Conservation (phyloP, 805 yeast species). For the Sporopachydermia quercuum region DNA sequence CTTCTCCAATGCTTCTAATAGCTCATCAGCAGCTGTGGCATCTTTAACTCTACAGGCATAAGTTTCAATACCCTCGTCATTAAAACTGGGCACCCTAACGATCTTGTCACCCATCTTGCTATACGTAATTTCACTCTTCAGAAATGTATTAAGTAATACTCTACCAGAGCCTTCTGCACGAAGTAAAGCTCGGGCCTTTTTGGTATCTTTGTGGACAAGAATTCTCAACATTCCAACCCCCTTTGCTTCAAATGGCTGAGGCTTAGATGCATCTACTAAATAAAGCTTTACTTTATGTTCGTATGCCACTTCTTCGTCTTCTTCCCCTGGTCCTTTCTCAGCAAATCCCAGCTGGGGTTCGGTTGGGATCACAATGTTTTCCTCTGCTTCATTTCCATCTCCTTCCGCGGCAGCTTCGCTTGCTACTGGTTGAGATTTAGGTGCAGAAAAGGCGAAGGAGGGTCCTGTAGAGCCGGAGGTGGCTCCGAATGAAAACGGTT, state of each 20-base stretch:
- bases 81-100: constrained; percentile 51
- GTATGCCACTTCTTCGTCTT: constrained; percentile 50
- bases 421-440: constrained; percentile 8
- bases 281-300: constrained; percentile 60
- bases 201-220: constrained; percentile 41
- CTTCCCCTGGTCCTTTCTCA: constrained; percentile 68
- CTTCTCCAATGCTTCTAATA: constrained; percentile 23
- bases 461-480: constrained; percentile 6
- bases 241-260: constrained; percentile 38
- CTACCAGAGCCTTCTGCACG: constrained; percentile 85
- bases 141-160: constrained; percentile 53
- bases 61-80: constrained; percentile 39
- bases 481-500: constrained; percentile 16
- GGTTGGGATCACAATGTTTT: constrained; percentile 31
- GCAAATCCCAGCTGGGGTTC: constrained; percentile 25
- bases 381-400: constrained; percentile 29
- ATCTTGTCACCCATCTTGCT: constrained; percentile 47
- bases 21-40: constrained; percentile 45
- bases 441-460: constrained; percentile 7
- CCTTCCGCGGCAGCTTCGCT: constrained; percentile 19
- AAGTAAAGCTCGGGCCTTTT: constrained; percentile 55
- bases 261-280: constrained; percentile 38
- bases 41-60: constrained; percentile 69
- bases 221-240: constrained; percentile 81
- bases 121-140: constrained; percentile 45